Base-by-base conservation (phyloP, 2,329 filamentous ascomycete species). In the Aspergillus sp. region DNA sequence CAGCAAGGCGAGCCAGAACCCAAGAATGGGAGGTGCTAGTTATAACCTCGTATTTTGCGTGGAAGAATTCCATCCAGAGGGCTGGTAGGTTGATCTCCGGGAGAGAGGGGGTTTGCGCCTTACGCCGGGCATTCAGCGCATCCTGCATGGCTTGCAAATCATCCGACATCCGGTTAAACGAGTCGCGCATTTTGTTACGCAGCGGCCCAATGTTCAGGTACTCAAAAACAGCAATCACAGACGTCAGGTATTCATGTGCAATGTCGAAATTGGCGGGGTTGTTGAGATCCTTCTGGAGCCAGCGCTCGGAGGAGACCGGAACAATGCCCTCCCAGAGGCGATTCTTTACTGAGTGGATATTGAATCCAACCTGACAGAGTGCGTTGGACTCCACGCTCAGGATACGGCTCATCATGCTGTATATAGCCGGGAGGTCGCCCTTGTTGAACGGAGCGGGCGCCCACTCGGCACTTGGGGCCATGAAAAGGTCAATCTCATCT, bases 261-360 rank as follows among this genome's bases (percentile, higher is more conserved):
- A 61, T 23, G 8, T 66, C 62, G 31, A 70, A 66, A 11, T 69
- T 52, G 5, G 61, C 56, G 1, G 52, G 40, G 1, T 54, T 39
- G 40, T 65, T 17, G 11, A 69, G 61, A 0, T 55, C 45, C 41
- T 66, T 70, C 2, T 68, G 64, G 6, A 49, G 48, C 68, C 67
- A 69, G 21, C 62, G 58, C 21, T 56, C 47, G 8, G 63, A 57
- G n/a, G 56, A 67, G 4, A 70, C 8, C 2, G 67, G 68, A 8
- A 62, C 45, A 15, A 69, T 59, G 9, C 68, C 68, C 12, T 67
- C 62, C 66, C 66, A 69, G 9, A 69, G 39, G 8, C 66, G 57
- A 7, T 37, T 56, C 41, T 70, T 70, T 39, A 67, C 45, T 5
- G 55, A 61, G 14, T 69, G 62, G 23, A 70, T 62, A 9, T 69